Evolutionary conservation across 2,329 filamentous ascomycete genomes (phyloP), one percentile per base, ranked within the genome.

Genomic region (Celoporthe dispersa): DNA sequence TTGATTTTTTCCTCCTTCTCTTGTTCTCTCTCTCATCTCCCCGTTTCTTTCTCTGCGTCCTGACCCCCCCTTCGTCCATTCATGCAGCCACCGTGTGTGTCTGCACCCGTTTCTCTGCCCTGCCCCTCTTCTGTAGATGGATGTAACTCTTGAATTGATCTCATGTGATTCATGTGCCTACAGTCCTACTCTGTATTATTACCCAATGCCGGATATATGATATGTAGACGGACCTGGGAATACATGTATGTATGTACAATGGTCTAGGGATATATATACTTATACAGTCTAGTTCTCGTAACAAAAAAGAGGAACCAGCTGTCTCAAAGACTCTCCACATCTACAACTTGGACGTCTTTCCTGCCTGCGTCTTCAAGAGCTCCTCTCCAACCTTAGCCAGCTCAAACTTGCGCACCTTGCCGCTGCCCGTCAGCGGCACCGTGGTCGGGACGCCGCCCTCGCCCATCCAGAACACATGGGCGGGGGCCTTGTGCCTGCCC

Each of bases 401-500:
- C 80, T 89, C 87, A 74, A 86, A 89, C 80, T 92, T 92, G 75
- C 88, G 86, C 68, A 92, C 87, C 80, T 92, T 92, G 3, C 90
- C 90, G 76, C 90, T 92, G 0, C 90, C 90, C n/a, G 90, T 92
- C 76, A 92, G 81, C 12, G 90, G 90, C 41, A 91, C 83, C 1
- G 82, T 80, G 1, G 75, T 74, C 1, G 88, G 85, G 33, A 90
- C 84, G 14, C 85, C 86, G 61, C 85, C 85, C 73, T 87, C 82
- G 0, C 92, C 92, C 35, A 94, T 84, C 86, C 92, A 93, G 77
- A 94, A 94, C n/a, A 94, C 78, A 78, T 94, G 87, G 11, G 87
- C 83, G 0, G 92, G 92, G 3, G 90, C 89, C 80, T 92, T 92
- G 77, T 92, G 90, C 51, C 85, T 82, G 1, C 90, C 90, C 8